Evolutionary conservation across 1,139 yeast genomes (phyloP), one percentile per base, ranked within the genome.

Genomic region (Saccharomyces hybrid): DNA sequence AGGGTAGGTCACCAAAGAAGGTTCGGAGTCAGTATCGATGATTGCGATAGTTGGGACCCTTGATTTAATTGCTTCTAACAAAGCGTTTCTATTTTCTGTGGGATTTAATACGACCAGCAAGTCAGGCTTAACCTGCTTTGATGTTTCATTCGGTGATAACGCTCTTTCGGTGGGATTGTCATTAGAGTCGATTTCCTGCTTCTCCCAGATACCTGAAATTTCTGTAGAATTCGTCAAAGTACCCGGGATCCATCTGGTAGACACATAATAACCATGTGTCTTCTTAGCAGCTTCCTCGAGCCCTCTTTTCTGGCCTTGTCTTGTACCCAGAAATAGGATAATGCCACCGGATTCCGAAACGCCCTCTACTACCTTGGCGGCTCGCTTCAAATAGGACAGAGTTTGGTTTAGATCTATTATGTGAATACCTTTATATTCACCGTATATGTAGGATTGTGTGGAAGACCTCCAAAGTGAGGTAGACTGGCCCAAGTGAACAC

Each of bases 21-120:
- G 96, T 68, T 93, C 97, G 71, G 86, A 84, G 70, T 93, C 93
- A 28, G 99, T 89, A 71, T 93, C 99, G 60, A 95, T 84, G 56
- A 93, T 80, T 42, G 96, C 99, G 63, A 93, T 84, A 1, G 98
- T 91, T 57, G 99, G 99, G 28, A 93, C 82, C 68, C 95, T 81
- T 58, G 84, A 78, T 65, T 84, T 83, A 60, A 83, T 80, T 62
- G 98, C 95, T 72, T 93, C 99, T 53, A 78, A 77, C 55, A 93
- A 75, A 56, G 95, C 86, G 64, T 84, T 85, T 65, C 89, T 78
- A 73, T 89, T 88, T 66, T 90, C 96, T 42, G 84, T 84, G 14
- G 98, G 97, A 71, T 93, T 93, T 69, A 93, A 76, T 52, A 91
- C 73, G 26, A 93, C 88, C 48, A 91, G 84, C 64, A 93, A 75